Evolutionary conservation across 2,329 filamentous ascomycete genomes (phyloP).

Genomic region (Aspergillus tamarii): DNA sequence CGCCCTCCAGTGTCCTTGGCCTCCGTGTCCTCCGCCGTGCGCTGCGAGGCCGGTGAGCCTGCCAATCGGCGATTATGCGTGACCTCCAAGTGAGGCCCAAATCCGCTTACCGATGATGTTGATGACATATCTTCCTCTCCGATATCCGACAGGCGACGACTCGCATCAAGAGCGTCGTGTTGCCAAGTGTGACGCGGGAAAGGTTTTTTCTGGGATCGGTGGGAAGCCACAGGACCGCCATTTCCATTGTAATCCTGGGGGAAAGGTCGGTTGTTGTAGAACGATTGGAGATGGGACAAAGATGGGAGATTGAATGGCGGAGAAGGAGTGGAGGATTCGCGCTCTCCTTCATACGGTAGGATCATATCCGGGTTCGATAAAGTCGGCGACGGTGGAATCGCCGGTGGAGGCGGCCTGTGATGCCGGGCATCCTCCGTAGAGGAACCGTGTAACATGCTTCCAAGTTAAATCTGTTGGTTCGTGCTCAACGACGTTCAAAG

Average conservation of each 20-base stretch:
- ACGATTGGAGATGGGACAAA: slow-evolving; percentile 46
- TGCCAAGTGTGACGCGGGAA: slow-evolving; percentile 40
- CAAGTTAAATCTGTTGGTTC: neutral
- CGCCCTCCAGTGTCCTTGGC: slow-evolving; percentile 44
- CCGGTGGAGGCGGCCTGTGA: slow-evolving; percentile 15
- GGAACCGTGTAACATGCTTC: slow-evolving; percentile 16
- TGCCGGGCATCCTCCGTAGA: slow-evolving; percentile 20
- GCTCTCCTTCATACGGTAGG: slow-evolving; percentile 68
- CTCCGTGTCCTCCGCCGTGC: slow-evolving; percentile 56
- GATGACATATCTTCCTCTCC: slow-evolving; percentile 46
- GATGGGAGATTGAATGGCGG: slow-evolving; percentile 55
- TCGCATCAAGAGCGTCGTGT: slow-evolving; percentile 41
- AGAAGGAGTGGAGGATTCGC: slow-evolving; percentile 53
- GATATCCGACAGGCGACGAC: slow-evolving; percentile 50
- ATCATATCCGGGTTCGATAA: slow-evolving; percentile 96
- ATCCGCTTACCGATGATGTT: slow-evolving; percentile 26
- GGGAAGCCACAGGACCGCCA: neutral
- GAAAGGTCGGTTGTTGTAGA: slow-evolving; percentile 31
- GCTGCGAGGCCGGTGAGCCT: slow-evolving; percentile 34
- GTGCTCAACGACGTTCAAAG: slow-evolving; percentile 4
- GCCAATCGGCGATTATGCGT: slow-evolving; percentile 16
- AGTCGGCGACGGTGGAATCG: slow-evolving; percentile 72
- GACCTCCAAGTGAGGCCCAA: slow-evolving; percentile 16
- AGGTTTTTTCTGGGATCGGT: slow-evolving; percentile 31
- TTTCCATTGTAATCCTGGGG: slow-evolving; percentile 14